A percentile compares a stretch with the other conserved stretches of the same genome.
phyloP scores from a whole-genome alignment of 257 asterid genomes.

The Jaltomata sinuosa region DNA sequence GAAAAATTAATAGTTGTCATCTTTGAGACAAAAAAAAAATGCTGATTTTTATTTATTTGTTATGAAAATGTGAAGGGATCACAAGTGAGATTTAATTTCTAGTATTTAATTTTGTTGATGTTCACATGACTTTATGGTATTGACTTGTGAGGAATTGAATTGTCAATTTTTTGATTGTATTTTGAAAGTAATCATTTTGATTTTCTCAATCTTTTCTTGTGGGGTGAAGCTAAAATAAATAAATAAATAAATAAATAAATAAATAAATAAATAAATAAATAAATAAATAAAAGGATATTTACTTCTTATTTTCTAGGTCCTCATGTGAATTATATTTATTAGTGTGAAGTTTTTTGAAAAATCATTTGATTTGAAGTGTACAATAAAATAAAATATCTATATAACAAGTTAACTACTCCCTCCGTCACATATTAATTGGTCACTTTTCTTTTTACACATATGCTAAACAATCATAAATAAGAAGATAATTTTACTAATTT shows the following conservation, averaged over 20 bases:
- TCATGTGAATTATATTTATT: too few species aligned
- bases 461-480: too few species aligned
- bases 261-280: not conserved
- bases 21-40: constrained; percentile 13
- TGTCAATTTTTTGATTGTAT: not conserved
- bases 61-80: not conserved
- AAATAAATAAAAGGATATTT: not conserved
- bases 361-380: too few species aligned
- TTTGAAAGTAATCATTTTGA: not conserved
- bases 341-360: too few species aligned
- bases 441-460: too few species aligned
- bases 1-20: constrained; percentile 37
- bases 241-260: not conserved
- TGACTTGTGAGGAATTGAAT: not conserved
- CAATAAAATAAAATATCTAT: too few species aligned
- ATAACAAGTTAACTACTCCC: too few species aligned
- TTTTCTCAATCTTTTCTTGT: not conserved
- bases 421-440: too few species aligned
- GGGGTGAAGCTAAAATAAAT: not conserved
- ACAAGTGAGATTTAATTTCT: not conserved
- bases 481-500: too few species aligned
- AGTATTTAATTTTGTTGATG: not conserved
- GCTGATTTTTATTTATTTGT: too few species aligned
- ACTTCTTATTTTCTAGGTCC: not conserved
- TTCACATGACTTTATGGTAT: not conserved